phyloP scores from a whole-genome alignment of 2,329 filamentous ascomycete species.

The Aspergillus neoniger region DNA sequence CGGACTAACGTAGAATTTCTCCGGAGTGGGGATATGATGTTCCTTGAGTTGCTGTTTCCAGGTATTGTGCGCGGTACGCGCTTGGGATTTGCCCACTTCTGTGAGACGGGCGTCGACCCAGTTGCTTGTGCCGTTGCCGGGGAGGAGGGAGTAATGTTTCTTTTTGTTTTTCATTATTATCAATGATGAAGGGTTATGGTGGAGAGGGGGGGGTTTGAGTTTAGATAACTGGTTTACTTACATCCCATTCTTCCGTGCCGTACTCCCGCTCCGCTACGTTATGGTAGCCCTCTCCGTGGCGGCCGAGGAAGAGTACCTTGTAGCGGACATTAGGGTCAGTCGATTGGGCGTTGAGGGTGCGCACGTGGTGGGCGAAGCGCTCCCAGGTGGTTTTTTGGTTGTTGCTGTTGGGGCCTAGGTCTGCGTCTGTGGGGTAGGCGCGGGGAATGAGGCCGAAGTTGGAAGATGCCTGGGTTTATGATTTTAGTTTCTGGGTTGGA shows the following conservation, averaged over 20 bases:
- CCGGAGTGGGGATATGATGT: constrained; percentile 52
- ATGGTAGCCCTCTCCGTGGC: constrained; percentile 63
- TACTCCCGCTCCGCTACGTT: constrained; percentile 63
- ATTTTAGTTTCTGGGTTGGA: constrained; percentile 1
- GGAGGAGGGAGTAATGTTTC: constrained; percentile 61
- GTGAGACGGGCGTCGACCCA: constrained; percentile 65
- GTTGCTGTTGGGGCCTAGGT: constrained; percentile 27
- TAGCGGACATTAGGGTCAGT: constrained; percentile 47
- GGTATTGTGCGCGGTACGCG: constrained; percentile 45
- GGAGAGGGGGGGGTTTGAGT: too few species aligned
- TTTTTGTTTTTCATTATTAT: constrained; percentile 20
- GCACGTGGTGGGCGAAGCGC: constrained; percentile 52
- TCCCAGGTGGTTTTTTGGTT: constrained; percentile 55
- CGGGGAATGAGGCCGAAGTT: constrained; percentile 55
- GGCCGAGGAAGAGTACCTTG: constrained; percentile 60
- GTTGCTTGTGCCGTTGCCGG: constrained; percentile 56
- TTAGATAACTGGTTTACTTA: constrained; percentile 26
- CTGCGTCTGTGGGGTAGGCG: constrained; percentile 45
- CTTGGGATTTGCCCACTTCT: constrained; percentile 54
- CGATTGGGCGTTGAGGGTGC: constrained; percentile 44
- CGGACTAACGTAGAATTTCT: constrained; percentile 60
- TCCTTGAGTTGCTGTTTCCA: constrained; percentile 52
- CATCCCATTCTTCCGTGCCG: constrained; percentile 62
- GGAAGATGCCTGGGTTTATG: constrained; percentile 32
- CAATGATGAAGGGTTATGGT: too few species aligned